Base-by-base conservation (phyloP, 192 early-diverging fungal species). In the Coemansia sp. region DNA sequence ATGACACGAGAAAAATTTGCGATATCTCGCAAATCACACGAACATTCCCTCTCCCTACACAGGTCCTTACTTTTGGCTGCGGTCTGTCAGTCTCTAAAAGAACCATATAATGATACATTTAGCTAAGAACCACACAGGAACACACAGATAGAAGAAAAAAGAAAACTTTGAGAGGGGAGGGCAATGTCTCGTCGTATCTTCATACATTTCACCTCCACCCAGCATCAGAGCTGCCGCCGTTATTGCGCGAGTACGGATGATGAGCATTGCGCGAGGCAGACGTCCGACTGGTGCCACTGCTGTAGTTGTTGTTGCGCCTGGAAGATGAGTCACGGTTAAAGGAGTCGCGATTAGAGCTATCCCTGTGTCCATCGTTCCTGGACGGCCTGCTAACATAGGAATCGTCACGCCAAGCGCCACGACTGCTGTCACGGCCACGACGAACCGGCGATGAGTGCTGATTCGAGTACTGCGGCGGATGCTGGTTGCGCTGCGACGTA, bases 161-260 rank as follows among this genome's bases (percentile, higher is more conserved):
- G 17, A 32, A 6, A 35, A 60, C 40, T 30, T 67, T 35, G 60
- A 43, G 42, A 39, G 3, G 28, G 3, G 32, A 23, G 35, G 59
- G 21, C 11, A 10, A 23, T 37, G 40, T 28, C 61, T 2, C 21
- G 11, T 49, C 33, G 19, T 39, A 42, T 30, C 6, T 30, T 64
- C 40, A 30, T 42, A 40, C 26, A 47, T 21, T 17, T 38, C 38
- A 68, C 46, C 65, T 73, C 78, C 78, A 76, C 63, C 69, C 69
- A 33, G 71, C 42, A 14, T 73, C 70, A 0, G 64, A 10, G 23
- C 53, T 58, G 39, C 47, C 30, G 13, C 35, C 33, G 55, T 64
- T 43, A 44, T 55, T 57, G 47, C 74, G 67, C 47, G 61, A 57
- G 42, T 77, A 77, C 3, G 75, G 80, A 23, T 83, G 80, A 64